Percentiles rank a stretch among this genome's conserved stretches.
These are phyloP conservation scores for Cutaneotrichosporon daszewskae DNA, from an alignment of 1,284 basidiomycete genomes.

Conservation along the genomic window DNA sequence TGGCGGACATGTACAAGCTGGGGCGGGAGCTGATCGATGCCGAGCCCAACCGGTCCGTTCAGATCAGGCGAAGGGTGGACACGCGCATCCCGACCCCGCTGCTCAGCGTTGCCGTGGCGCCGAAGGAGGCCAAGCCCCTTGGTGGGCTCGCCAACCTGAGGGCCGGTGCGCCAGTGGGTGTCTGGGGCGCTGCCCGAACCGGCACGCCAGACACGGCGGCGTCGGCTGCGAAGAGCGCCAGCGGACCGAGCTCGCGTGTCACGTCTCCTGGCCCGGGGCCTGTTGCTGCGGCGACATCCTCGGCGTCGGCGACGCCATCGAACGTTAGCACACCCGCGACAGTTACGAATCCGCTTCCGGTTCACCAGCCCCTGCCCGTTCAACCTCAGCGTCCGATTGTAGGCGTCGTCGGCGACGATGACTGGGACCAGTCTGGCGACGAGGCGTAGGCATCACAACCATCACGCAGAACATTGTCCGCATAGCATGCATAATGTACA, in stretches of 20 bases:
- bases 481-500: too few relatives aligned
- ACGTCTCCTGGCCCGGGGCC: conserved; percentile 2
- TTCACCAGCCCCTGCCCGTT: too few relatives aligned
- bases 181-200: background rate
- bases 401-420: conserved; percentile 4
- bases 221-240: conserved; percentile 6
- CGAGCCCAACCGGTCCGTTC: conserved; percentile 69
- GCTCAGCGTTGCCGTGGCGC: conserved; percentile 52
- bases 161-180: background rate
- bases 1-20: conserved; percentile 71
- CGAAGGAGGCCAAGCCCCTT: conserved; percentile 17
- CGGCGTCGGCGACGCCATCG: background rate
- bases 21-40: conserved; percentile 76
- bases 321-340: background rate
- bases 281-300: background rate
- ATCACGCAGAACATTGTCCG: too few relatives aligned
- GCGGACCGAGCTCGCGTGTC: conserved; percentile 9
- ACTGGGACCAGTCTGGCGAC: conserved; percentile 14
- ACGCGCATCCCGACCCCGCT: conserved; percentile 66
- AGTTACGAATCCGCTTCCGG: background rate
- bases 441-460: too few relatives aligned
- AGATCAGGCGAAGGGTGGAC: conserved; percentile 71
- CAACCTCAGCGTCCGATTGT: background rate
- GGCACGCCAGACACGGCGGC: background rate
- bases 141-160: conserved; percentile 26